Base-by-base conservation (phyloP, 805 yeast species). In the Candida nitratophila region DNA sequence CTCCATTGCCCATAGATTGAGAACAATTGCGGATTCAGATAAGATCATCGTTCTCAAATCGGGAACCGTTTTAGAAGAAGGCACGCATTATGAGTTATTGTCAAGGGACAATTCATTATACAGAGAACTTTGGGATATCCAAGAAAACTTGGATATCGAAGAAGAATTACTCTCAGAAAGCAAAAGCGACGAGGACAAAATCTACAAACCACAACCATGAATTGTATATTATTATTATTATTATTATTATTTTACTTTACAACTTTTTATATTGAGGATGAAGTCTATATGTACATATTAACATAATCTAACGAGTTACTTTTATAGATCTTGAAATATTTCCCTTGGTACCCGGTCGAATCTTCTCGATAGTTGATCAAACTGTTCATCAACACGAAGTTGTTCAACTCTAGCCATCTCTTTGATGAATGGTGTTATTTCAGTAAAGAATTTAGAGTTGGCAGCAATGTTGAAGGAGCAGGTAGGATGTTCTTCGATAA, bases 21-120 rank as follows among this genome's bases (percentile, higher is more conserved):
- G 97, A 60, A 93, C 98, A 0, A 86, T 93, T 43, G 95, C 96
- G 12, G 97, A 91, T 59, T 73, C 96, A 2, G 97, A 93, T 57
- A 88, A 86, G 68, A 93, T 93, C 54, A 86, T 93, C 49, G 97
- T 91, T 2, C 68, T 93, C 48, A 75, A 80, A 43, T 73, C 76
- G 42, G 99, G 99, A 9, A 47, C 61, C 5, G 96, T 93, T 15
- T 78, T 74, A 37, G 99, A 93, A 60, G 91, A 88, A 62, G 99
- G 99, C 31, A 79, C 81, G 0, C 99, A 93, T 60, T 62, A 66
- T 31, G 74, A 70, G 21, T 71, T 93, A 29, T 60, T 93, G 41
- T 63, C 60, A 10, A 65, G 67, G 37, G 68, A 69, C 0, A 68
- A 65, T 6, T 82, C 95, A 0, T 68, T 91, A 42, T 93, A 93